phyloP scores from a whole-genome alignment of 164 flowering plant species.

The Warburgia ugandensis region DNA sequence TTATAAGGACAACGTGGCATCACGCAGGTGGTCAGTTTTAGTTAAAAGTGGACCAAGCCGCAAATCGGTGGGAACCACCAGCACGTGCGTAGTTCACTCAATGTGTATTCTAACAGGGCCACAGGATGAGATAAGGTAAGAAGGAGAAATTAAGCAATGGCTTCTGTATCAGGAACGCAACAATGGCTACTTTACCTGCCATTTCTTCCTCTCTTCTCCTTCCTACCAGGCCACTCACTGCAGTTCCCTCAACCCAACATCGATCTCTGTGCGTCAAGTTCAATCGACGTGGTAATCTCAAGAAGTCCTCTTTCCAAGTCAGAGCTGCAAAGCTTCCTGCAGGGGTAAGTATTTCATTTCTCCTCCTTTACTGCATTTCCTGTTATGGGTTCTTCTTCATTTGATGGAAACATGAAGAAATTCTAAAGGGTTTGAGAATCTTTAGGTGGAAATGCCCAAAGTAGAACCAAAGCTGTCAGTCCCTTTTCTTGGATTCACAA shows the following conservation, averaged over 20 bases:
- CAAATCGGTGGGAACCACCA: too few species aligned
- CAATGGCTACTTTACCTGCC: neutral
- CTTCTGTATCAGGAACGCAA: too few species aligned
- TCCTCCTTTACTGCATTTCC: neutral
- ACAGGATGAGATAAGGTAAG: too few species aligned
- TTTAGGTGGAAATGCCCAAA: slow-evolving; percentile 72
- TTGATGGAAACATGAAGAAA: neutral
- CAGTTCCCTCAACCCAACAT: neutral
- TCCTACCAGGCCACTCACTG: neutral
- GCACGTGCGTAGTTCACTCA: too few species aligned
- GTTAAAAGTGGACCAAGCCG: too few species aligned
- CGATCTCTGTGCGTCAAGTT: neutral
- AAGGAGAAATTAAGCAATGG: too few species aligned
- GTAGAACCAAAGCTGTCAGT: slow-evolving; percentile 60
- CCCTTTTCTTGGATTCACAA: slow-evolving; percentile 81
- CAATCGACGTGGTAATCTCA: neutral
- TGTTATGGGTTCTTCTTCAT: neutral
- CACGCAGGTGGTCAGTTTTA: too few species aligned
- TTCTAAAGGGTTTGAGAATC: neutral
- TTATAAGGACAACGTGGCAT: too few species aligned
- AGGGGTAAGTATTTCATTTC: neutral
- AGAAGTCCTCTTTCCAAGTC: neutral
- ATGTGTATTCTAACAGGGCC: too few species aligned
- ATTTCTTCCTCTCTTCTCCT: too few species aligned
- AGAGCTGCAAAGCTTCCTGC: slow-evolving; percentile 5